Conservation (phyloP, 306 rosid genomes). For the Medicago arabica region DNA sequence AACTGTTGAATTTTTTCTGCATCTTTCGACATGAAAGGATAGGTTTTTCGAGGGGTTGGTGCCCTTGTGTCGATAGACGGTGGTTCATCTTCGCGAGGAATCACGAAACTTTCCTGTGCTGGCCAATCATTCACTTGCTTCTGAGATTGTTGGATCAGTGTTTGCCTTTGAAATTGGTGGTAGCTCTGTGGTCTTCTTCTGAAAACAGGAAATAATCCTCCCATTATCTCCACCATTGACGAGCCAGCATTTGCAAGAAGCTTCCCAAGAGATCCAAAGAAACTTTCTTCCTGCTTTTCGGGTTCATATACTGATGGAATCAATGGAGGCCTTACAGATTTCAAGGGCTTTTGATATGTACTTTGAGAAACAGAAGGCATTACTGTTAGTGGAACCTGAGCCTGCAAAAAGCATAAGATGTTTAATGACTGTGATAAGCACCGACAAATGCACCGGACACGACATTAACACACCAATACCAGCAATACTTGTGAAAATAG, state of each 20-base stretch:
- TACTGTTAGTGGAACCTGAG: slow-evolving; percentile 46
- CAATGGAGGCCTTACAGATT: slow-evolving; percentile 77
- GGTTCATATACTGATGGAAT: slow-evolving; percentile 75
- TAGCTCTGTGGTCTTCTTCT: slow-evolving; percentile 54
- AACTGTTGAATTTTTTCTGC: slow-evolving; percentile 78
- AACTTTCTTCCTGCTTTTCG: slow-evolving; percentile 83
- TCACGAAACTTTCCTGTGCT: slow-evolving; percentile 82
- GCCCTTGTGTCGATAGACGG: slow-evolving; percentile 78
- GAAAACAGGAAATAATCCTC: slow-evolving; percentile 70
- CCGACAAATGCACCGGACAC: background rate
- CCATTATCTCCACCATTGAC: slow-evolving; percentile 67
- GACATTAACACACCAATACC: background rate
- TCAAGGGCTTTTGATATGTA: slow-evolving; percentile 70
- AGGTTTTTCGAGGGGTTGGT: slow-evolving; percentile 88
- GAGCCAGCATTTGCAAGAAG: slow-evolving; percentile 64
- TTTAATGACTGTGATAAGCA: slow-evolving; percentile 1
- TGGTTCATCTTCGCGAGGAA: slow-evolving; percentile 84
- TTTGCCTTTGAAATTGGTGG: slow-evolving; percentile 54
- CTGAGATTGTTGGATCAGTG: slow-evolving; percentile 49
- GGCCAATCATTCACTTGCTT: slow-evolving; percentile 73
- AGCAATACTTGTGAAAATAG: background rate
- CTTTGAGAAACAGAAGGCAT: slow-evolving; percentile 48
- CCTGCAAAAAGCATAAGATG: slow-evolving; percentile 55
- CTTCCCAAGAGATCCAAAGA: slow-evolving; percentile 79
- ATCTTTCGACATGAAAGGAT: slow-evolving; percentile 88